Conservation (phyloP, 495 filamentous ascomycete species). For the Bathelium albidoporum region DNA sequence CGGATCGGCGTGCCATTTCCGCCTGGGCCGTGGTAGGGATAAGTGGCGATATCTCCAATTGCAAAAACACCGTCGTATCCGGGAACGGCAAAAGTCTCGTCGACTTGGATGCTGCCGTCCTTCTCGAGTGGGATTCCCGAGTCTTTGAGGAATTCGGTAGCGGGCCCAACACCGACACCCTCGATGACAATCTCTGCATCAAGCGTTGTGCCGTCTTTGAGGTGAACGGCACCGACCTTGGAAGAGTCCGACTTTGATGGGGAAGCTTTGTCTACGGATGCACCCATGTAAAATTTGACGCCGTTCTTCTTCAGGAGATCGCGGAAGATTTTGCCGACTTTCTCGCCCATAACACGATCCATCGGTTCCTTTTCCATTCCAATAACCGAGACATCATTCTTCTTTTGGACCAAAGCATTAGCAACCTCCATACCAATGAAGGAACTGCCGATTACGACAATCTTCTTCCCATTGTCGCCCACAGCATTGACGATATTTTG, state of each 20-base stretch:
- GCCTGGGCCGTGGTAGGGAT: conserved; percentile 87
- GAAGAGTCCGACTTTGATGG: conserved; percentile 52
- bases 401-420: conserved; percentile 59
- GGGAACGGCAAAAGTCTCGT: conserved; percentile 65
- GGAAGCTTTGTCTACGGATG: conserved; percentile 69
- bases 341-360: conserved; percentile 74
- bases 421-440: conserved; percentile 97
- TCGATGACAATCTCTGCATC: conserved; percentile 84
- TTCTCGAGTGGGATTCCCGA: conserved; percentile 51
- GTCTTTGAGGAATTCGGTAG: conserved; percentile 75
- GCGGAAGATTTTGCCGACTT: conserved; percentile 74
- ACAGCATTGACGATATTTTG: conserved; percentile 66
- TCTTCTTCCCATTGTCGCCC: conserved; percentile 74
- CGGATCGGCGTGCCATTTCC: conserved; percentile 54
- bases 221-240: conserved; percentile 65
- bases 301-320: conserved; percentile 69
- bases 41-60: conserved; percentile 92
- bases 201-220: conserved; percentile 80
- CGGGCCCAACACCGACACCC: conserved; percentile 78
- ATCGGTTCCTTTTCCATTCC: conserved; percentile 83
- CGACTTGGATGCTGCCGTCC: conserved; percentile 70
- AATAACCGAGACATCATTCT: conserved; percentile 77
- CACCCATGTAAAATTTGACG: conserved; percentile 74
- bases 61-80: conserved; percentile 76
- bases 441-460: conserved; percentile 80